phyloP scores from a whole-genome alignment of 139 green algal species.

The Edaphochlamys debaryana region DNA sequence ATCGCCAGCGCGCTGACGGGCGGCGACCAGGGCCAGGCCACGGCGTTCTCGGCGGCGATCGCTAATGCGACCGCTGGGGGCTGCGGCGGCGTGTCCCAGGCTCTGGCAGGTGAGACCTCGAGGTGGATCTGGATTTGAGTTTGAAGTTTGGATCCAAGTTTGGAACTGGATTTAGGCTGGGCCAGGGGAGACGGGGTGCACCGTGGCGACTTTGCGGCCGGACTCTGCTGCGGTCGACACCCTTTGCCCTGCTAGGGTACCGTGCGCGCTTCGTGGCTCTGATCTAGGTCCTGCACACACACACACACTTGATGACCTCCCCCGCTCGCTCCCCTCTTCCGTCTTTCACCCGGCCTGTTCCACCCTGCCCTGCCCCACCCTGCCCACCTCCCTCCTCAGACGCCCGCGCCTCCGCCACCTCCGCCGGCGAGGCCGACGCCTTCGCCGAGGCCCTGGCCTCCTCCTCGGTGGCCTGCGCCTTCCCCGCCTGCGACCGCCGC shows the following conservation, averaged over 20 bases:
- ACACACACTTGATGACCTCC: too few species aligned
- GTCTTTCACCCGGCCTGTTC: not conserved
- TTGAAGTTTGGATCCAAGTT: not conserved
- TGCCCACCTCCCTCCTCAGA: not conserved
- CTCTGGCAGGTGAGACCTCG: constrained; percentile 25
- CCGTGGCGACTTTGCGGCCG: too few species aligned
- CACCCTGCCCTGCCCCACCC: too few species aligned
- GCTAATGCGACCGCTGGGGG: constrained; percentile 28
- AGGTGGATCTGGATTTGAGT: not conserved
- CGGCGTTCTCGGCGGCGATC: constrained; percentile 34
- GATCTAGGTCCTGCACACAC: too few species aligned
- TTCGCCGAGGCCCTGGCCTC: constrained; percentile 30
- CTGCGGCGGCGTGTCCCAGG: constrained; percentile 47
- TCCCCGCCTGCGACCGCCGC: constrained; percentile 29
- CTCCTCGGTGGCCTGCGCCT: not conserved
- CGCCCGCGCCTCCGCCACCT: constrained; percentile 30
- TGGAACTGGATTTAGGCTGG: not conserved
- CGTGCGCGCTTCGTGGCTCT: too few species aligned
- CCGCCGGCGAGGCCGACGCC: constrained; percentile 33
- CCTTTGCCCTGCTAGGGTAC: too few species aligned
- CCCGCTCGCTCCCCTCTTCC: too few species aligned
- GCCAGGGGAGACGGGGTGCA: too few species aligned
- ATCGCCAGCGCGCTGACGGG: constrained; percentile 40
- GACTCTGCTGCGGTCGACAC: too few species aligned
- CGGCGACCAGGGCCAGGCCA: constrained; percentile 2